Percentiles rank a stretch among this genome's conserved stretches.
These are phyloP conservation scores for Chrysanthemum lavandulifolium DNA, from an alignment of 129 eudicot species.

Conservation along the genomic window DNA sequence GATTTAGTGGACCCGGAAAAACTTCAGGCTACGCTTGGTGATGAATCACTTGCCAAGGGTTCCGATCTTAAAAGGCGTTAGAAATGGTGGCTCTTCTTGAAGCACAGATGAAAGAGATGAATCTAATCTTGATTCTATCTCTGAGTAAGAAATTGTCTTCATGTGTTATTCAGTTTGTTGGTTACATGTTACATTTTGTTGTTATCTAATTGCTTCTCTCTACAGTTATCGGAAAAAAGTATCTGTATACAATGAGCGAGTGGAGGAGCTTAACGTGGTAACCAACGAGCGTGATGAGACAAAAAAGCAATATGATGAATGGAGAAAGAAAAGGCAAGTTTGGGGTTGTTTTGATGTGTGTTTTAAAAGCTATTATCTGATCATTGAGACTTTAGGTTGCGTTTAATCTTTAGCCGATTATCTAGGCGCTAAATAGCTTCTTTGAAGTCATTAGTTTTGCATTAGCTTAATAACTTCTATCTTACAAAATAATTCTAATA, in stretches of 20 bases:
- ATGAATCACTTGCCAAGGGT: slow-evolving; percentile 49
- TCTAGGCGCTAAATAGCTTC: too few relatives aligned
- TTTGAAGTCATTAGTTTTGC: too few relatives aligned
- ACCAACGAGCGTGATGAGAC: slow-evolving; percentile 83
- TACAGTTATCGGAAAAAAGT: slow-evolving; percentile 79
- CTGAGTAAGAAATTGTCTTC: slow-evolving; percentile 62
- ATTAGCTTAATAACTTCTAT: too few relatives aligned
- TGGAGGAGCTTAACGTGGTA: slow-evolving; percentile 73
- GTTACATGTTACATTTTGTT: neutral
- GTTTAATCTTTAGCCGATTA: too few relatives aligned
- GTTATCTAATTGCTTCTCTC: slow-evolving; percentile 7
- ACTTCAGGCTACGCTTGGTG: slow-evolving; percentile 71
- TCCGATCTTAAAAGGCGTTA: slow-evolving; percentile 70
- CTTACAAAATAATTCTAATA: too few relatives aligned
- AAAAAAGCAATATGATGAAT: slow-evolving; percentile 86
- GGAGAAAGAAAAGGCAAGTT: slow-evolving; percentile 88
- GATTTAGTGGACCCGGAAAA: slow-evolving; percentile 90
- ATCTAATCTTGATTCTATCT: slow-evolving; percentile 89
- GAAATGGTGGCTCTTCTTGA: slow-evolving; percentile 87
- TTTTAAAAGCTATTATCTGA: neutral
- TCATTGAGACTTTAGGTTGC: too few relatives aligned
- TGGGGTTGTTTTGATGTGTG: slow-evolving; percentile 8
- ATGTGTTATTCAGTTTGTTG: slow-evolving; percentile 2
- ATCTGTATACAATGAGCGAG: slow-evolving; percentile 74
- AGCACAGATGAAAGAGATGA: slow-evolving; percentile 95